A percentile compares a stretch with the other conserved stretches of the same genome.
These are phyloP conservation scores for Rachicladosporium sp. DNA, from an alignment of 2,329 filamentous ascomycete species.

Conservation along the genomic window DNA sequence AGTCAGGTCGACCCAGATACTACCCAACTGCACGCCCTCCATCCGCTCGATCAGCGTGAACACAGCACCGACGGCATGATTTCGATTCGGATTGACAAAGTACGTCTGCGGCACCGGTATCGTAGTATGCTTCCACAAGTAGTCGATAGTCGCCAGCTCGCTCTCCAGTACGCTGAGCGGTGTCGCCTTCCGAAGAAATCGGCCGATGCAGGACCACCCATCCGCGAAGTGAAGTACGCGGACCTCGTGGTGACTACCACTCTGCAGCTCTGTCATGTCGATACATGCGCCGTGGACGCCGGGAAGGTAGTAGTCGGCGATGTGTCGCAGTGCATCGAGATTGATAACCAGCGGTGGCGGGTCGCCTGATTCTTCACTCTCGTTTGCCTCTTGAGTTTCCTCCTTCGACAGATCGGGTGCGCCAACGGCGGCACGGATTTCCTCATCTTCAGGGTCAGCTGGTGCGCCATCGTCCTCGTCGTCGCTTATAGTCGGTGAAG, in stretches of 20 bases:
- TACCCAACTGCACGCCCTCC: conserved; percentile 1
- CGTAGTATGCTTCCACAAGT: conserved; percentile 6
- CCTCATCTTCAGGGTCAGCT: not conserved
- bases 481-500: not conserved
- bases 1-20: conserved; percentile 5
- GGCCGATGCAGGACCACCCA: conserved; percentile 9
- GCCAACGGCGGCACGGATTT: no score
- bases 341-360: conserved; percentile 4
- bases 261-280: not conserved
- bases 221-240: conserved; percentile 6
- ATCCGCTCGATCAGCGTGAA: conserved; percentile 10
- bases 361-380: not conserved
- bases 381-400: not conserved
- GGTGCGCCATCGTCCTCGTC: not conserved
- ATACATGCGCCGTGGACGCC: conserved; percentile 6
- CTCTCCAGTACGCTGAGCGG: conserved; percentile 4
- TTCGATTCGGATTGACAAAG: conserved; percentile 6
- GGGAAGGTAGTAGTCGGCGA: conserved; percentile 6
- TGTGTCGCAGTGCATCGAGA: conserved; percentile 8
- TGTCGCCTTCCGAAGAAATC: conserved; percentile 7
- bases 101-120: conserved; percentile 9
- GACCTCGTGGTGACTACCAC: conserved; percentile 7
- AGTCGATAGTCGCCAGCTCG: conserved; percentile 7
- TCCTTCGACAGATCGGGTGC: not conserved
- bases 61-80: conserved; percentile 8